These are phyloP conservation scores for Volvariella surrecta DNA, from an alignment of 1,284 basidiomycete species.

Conservation along the genomic window DNA sequence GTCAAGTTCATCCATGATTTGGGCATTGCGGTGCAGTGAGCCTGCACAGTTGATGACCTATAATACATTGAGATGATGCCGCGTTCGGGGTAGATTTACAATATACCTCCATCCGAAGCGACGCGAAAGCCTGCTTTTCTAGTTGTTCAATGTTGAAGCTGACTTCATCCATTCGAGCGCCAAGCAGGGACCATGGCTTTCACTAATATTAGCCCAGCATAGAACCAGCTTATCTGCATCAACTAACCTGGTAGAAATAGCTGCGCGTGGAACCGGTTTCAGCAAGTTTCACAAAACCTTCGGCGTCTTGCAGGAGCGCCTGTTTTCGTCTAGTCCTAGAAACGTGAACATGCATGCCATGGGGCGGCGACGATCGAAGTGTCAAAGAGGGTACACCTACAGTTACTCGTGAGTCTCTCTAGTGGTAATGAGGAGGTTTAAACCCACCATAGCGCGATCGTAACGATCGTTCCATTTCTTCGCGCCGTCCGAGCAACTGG, in stretches of 20 bases:
- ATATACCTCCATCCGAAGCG: slow-evolving; percentile 56
- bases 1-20: slow-evolving; percentile 85
- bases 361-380: slow-evolving; percentile 54
- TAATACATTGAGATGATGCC: slow-evolving; percentile 1
- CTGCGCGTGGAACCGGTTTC: slow-evolving; percentile 59
- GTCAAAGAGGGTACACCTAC: slow-evolving; percentile 65
- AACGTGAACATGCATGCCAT: slow-evolving; percentile 72
- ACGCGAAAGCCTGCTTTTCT: slow-evolving; percentile 67
- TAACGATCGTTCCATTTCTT: slow-evolving; percentile 45
- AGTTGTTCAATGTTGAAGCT: slow-evolving; percentile 43
- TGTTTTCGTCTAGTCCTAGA: slow-evolving; percentile 53
- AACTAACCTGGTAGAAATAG: slow-evolving; percentile 60
- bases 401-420: background rate
- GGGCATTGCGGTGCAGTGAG: slow-evolving; percentile 66
- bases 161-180: slow-evolving; percentile 52
- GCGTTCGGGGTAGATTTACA: background rate
- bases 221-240: background rate
- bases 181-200: slow-evolving; percentile 75
- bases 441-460: slow-evolving; percentile 44
- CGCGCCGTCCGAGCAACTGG: slow-evolving; percentile 35
- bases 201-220: background rate
- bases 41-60: slow-evolving; percentile 53
- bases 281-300: slow-evolving; percentile 44
- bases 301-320: slow-evolving; percentile 12
- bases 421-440: too few relatives aligned